phyloP scores from a whole-genome alignment of 371 early-diverging fungal species.

The Apophysomyces ossiformis region DNA sequence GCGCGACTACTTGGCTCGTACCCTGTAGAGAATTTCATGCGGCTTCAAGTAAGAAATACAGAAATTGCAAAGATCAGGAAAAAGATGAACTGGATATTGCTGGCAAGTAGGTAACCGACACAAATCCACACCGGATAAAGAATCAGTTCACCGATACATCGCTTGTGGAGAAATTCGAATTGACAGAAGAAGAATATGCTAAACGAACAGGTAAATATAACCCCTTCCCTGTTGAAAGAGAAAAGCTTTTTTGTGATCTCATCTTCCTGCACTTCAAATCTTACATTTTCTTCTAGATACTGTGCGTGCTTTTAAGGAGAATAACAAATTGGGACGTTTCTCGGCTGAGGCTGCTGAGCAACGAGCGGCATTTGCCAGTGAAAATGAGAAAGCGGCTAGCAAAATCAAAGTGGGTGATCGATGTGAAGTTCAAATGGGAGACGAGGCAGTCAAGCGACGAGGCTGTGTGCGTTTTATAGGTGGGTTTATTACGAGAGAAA shows the following conservation, averaged over 20 bases:
- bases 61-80: too few relatives aligned
- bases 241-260: too few relatives aligned
- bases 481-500: slow-evolving; percentile 21
- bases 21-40: slow-evolving; percentile 83
- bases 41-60: slow-evolving; percentile 55
- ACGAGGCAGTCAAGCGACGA: slow-evolving; percentile 59
- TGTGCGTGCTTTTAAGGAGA: slow-evolving; percentile 88
- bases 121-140: slow-evolving; percentile 69
- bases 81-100: not conserved
- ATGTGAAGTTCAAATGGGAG: slow-evolving; percentile 77
- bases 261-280: not conserved
- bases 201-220: slow-evolving; percentile 61
- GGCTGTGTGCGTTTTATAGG: slow-evolving; percentile 88
- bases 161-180: slow-evolving; percentile 91
- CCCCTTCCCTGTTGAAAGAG: not conserved
- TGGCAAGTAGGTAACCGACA: slow-evolving; percentile 60
- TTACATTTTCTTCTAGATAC: slow-evolving; percentile 57
- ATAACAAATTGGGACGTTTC: slow-evolving; percentile 90
- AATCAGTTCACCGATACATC: slow-evolving; percentile 87
- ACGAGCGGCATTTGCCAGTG: slow-evolving; percentile 44
- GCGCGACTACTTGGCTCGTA: slow-evolving; percentile 83
- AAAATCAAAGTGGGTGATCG: slow-evolving; percentile 78
- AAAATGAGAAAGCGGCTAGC: slow-evolving; percentile 55
- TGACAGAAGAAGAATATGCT: slow-evolving; percentile 86
- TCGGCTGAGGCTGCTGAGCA: slow-evolving; percentile 59